phyloP scores from a whole-genome alignment of 441 rosid genomes.

The Bocquillonia castaneifolia region DNA sequence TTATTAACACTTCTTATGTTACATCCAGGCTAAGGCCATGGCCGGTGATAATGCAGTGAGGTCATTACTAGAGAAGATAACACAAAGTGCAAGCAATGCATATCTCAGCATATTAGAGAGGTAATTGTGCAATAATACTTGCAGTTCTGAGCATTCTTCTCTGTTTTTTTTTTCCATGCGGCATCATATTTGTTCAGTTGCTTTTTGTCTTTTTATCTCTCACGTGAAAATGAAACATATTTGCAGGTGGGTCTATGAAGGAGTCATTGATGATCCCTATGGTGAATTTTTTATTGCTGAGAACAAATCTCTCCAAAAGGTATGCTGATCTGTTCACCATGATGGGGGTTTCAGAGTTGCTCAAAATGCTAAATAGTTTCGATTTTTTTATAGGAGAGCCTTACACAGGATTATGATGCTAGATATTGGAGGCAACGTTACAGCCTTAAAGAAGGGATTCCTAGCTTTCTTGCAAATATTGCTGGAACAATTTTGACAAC shows the following conservation, averaged over 20 bases:
- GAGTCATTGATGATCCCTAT: constrained; percentile 92
- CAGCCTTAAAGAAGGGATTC: constrained; percentile 89
- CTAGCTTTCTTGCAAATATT: constrained; percentile 91
- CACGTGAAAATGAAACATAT: constrained; percentile 25
- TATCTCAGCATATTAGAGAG: constrained; percentile 92
- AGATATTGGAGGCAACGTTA: constrained; percentile 84
- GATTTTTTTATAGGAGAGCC: constrained; percentile 75
- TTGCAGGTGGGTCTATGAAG: constrained; percentile 97
- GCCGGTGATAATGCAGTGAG: constrained; percentile 94
- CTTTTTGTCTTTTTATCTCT: constrained; percentile 2
- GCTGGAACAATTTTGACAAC: constrained; percentile 91
- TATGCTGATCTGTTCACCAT: constrained; percentile 24
- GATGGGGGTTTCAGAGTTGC: constrained; percentile 14
- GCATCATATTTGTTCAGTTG: neutral
- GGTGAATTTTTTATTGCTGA: constrained; percentile 95
- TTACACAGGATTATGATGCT: constrained; percentile 76
- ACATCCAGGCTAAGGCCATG: constrained; percentile 84
- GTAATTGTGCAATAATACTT: constrained; percentile 28
- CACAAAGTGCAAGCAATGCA: constrained; percentile 88
- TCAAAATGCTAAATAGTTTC: constrained; percentile 31
- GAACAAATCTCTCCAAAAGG: constrained; percentile 87
- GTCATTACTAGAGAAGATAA: constrained; percentile 91
- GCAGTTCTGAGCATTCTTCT: constrained; percentile 8
- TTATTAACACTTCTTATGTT: constrained; percentile 27
- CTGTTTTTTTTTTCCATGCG: neutral